These are phyloP conservation scores for Boletus pseudopeckii DNA, from an alignment of 768 basidiomycete genomes.

Conservation along the genomic window DNA sequence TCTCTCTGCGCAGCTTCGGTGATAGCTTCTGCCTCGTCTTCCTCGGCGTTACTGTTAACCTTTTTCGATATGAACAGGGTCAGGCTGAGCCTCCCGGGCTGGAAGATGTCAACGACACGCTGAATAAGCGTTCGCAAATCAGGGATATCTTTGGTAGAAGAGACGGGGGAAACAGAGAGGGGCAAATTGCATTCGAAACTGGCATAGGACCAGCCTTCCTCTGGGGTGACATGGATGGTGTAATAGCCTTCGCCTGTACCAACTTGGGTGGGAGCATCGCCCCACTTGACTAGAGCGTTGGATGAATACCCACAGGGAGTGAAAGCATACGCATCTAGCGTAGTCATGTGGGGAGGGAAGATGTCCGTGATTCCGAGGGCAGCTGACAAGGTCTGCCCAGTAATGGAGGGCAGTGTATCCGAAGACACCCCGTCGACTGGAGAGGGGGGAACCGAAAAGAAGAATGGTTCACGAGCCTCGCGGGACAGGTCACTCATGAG, in stretches of 20 bases:
- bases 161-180: constrained; percentile 35
- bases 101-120: constrained; percentile 90
- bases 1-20: constrained; percentile 72
- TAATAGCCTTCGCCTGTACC: constrained; percentile 82
- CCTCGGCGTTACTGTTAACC: constrained; percentile 40
- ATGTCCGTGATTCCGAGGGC: constrained; percentile 76
- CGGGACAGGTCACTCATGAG: constrained; percentile 91
- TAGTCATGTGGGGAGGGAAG: constrained; percentile 75
- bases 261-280: constrained; percentile 24
- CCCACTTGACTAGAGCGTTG: constrained; percentile 82
- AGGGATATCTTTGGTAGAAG: constrained; percentile 48
- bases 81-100: constrained; percentile 78
- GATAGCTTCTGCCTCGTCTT: constrained; percentile 49
- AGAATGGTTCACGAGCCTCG: constrained; percentile 75
- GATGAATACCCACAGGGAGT: constrained; percentile 94
- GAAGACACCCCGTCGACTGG: constrained; percentile 54
- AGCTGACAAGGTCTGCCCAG: constrained; percentile 49
- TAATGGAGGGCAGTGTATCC: constrained; percentile 21
- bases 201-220: constrained; percentile 97
- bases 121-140: constrained; percentile 78
- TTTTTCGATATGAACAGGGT: constrained; percentile 86
- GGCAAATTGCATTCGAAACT: constrained; percentile 99
- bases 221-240: constrained; percentile 98
- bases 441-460: constrained; percentile 41
- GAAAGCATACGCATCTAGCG: constrained; percentile 91